A percentile compares a stretch with the other conserved stretches of the same genome.
Evolutionary conservation across 1,284 basidiomycete species (phyloP).

Genomic region (Fomitopsis palustris): DNA sequence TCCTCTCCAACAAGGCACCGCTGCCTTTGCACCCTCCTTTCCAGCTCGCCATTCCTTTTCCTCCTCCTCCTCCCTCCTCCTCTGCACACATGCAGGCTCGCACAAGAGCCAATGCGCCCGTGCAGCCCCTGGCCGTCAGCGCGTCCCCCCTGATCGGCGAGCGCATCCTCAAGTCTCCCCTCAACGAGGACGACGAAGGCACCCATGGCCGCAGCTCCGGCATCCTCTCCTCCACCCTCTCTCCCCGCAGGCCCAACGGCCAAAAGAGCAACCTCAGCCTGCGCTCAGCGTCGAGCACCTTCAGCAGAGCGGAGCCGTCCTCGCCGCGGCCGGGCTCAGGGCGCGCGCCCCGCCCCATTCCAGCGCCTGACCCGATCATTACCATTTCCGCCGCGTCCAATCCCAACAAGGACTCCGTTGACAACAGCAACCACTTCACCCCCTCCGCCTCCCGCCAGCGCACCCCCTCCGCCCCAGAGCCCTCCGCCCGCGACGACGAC

Average conservation of each 20-base stretch:
- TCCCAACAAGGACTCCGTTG: slow-evolving; percentile 11
- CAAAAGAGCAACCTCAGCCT: slow-evolving; percentile 22
- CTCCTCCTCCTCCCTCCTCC: slow-evolving; percentile 1
- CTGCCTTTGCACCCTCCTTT: slow-evolving; percentile 20
- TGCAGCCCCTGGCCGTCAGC: slow-evolving; percentile 28
- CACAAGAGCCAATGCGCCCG: slow-evolving; percentile 18
- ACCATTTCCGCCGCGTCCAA: slow-evolving; percentile 23
- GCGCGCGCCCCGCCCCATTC: slow-evolving; percentile 23
- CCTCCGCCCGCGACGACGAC: slow-evolving; percentile 32
- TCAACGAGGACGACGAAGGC: slow-evolving; percentile 18
- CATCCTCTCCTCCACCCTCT: slow-evolving; percentile 16
- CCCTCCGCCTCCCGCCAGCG: slow-evolving; percentile 8
- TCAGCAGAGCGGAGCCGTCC: slow-evolving; percentile 4
- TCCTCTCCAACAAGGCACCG: slow-evolving; percentile 10
- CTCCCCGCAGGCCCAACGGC: slow-evolving; percentile 15
- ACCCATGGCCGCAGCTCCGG: slow-evolving; percentile 11
- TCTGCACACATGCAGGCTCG: slow-evolving; percentile 15
- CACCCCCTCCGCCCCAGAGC: slow-evolving; percentile 17
- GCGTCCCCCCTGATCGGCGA: slow-evolving; percentile 26
- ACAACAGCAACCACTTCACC: slow-evolving; percentile 18
- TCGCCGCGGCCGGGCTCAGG: slow-evolving; percentile 10
- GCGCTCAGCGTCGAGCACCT: slow-evolving; percentile 20
- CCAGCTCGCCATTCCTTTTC: slow-evolving; percentile 4
- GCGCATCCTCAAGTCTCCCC: slow-evolving; percentile 23
- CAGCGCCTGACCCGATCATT: slow-evolving; percentile 33